Evolutionary conservation across 2,329 filamentous ascomycete species (phyloP).

Genomic region (Lachnellula arida): DNA sequence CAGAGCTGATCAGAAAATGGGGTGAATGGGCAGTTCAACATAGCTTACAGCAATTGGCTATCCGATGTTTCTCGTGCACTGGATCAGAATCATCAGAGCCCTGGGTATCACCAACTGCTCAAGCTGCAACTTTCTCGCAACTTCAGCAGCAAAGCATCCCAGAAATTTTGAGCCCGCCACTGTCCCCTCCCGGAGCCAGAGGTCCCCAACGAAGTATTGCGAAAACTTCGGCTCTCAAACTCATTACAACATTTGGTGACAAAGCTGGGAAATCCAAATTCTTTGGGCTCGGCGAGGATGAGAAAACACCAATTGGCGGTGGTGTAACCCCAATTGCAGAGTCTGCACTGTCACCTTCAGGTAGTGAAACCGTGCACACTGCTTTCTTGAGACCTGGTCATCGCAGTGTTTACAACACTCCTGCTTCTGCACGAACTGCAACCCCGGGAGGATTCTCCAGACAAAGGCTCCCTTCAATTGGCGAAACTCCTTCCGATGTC

Average conservation of each 20-base stretch:
- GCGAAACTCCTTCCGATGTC: constrained; percentile 57
- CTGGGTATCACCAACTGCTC: constrained; percentile 81
- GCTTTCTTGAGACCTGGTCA: constrained; percentile 64
- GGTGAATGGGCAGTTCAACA: constrained; percentile 86
- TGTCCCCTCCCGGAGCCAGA: constrained; percentile 66
- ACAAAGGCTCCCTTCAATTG: constrained; percentile 71
- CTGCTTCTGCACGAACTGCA: constrained; percentile 59
- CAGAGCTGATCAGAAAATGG: constrained; percentile 87
- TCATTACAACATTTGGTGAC: constrained; percentile 84
- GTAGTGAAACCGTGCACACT: constrained; percentile 57
- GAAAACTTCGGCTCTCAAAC: constrained; percentile 79
- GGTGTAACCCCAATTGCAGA: constrained; percentile 87
- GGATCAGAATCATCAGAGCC: constrained; percentile 79
- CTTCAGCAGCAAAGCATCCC: constrained; percentile 55
- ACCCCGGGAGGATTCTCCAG: constrained; percentile 57
- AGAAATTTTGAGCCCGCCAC: constrained; percentile 61
- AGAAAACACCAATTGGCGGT: constrained; percentile 69
- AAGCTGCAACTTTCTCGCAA: constrained; percentile 53
- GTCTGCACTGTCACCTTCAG: constrained; percentile 68
- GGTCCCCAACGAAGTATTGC: constrained; percentile 60
- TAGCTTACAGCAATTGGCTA: constrained; percentile 83
- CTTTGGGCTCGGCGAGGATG: constrained; percentile 51
- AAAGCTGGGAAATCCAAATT: constrained; percentile 58
- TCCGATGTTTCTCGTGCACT: constrained; percentile 88
- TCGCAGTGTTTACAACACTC: constrained; percentile 65